These are phyloP conservation scores for Trichomonas tenax DNA, from an alignment of 208 protist genomes.

Conservation along the genomic window DNA sequence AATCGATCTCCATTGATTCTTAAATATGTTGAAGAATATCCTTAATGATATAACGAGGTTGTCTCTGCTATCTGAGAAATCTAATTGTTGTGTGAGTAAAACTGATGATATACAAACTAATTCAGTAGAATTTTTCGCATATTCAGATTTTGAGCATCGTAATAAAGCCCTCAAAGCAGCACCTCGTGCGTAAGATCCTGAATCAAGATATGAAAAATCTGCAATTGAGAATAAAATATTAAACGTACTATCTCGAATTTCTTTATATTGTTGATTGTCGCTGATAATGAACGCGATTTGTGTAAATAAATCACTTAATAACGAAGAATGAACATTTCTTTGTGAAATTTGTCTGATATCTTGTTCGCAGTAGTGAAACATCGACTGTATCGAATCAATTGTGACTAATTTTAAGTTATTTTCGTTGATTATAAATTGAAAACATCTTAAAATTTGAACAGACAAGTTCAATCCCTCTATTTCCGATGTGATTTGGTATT, in stretches of 20 bases:
- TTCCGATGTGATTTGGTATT: slow-evolving; percentile 14
- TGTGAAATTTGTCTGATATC: neutral
- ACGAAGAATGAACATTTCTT: neutral
- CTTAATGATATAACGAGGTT: neutral
- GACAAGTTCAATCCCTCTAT: neutral
- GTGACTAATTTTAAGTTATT: neutral
- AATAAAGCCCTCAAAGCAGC: neutral
- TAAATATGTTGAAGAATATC: neutral
- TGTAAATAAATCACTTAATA: neutral
- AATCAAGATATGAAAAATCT: neutral
- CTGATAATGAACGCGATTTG: neutral
- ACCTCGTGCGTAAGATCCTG: neutral
- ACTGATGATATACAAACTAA: neutral
- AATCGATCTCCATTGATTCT: neutral
- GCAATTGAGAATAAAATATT: neutral
- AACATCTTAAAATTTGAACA: neutral
- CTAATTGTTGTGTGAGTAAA: neutral
- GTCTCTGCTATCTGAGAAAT: neutral
- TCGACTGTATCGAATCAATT: neutral
- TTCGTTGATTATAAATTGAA: neutral
- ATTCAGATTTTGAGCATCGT: neutral
- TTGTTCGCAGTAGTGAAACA: neutral
- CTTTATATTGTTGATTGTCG: too few relatives aligned
- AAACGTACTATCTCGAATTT: neutral
- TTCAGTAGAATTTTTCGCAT: neutral